Evolutionary conservation across 78 protist genomes (phyloP).

Genomic region (Polysphondylium violaceum): DNA sequence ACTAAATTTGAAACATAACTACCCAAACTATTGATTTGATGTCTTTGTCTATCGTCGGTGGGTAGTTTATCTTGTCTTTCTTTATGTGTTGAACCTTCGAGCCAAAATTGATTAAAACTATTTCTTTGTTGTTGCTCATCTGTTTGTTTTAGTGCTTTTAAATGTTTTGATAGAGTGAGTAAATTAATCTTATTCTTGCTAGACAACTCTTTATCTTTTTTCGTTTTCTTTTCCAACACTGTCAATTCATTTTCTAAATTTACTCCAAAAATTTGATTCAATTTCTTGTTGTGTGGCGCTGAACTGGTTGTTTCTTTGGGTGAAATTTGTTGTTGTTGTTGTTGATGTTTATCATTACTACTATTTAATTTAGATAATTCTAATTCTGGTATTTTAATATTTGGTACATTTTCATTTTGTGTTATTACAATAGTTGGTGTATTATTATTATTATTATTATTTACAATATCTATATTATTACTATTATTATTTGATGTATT

Average conservation of each 20-base stretch:
- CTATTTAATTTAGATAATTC: not conserved
- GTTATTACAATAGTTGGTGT: not conserved
- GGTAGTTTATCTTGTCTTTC: conserved; percentile 60
- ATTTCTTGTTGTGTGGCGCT: conserved; percentile 16
- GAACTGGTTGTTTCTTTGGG: not conserved
- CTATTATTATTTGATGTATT: conserved; percentile 3
- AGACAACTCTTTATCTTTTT: conserved; percentile 13
- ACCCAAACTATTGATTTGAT: conserved; percentile 49
- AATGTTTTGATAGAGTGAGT: conserved; percentile 35
- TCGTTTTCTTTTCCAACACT: not conserved
- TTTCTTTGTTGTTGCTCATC: conserved; percentile 58
- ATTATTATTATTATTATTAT: not conserved
- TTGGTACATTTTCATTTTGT: not conserved
- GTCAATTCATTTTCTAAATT: not conserved
- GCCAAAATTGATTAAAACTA: conserved; percentile 73
- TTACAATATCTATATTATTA: conserved; percentile 12
- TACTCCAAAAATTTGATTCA: conserved; percentile 18
- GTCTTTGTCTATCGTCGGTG: conserved; percentile 50
- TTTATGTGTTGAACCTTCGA: conserved; percentile 63
- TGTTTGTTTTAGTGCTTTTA: conserved; percentile 12
- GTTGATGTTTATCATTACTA: not conserved
- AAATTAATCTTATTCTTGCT: conserved; percentile 13
- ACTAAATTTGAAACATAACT: conserved; percentile 67
- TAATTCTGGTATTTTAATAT: conserved; percentile 31
- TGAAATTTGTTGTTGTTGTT: not conserved